Evolutionary conservation across 805 yeast genomes (phyloP).

Genomic region (Myxozyma vanderwaltii): DNA sequence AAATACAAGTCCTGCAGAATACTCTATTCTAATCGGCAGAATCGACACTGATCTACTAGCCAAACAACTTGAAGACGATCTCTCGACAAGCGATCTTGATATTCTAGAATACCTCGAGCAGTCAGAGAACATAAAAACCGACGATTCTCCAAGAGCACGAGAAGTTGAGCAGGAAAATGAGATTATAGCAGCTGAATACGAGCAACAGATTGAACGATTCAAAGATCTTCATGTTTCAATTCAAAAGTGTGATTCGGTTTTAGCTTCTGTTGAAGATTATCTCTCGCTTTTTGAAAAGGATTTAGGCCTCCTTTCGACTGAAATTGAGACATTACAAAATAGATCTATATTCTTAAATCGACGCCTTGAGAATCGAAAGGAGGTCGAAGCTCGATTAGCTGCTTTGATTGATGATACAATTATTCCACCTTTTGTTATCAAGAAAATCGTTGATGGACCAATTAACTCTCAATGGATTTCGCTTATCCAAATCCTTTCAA

Average conservation of each 20-base stretch:
- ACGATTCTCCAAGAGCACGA: background rate
- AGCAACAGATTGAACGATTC: slow-evolving; percentile 27
- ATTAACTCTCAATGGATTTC: slow-evolving; percentile 61
- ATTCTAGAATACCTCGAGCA: background rate
- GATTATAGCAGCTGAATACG: slow-evolving; percentile 14
- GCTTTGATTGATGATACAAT: slow-evolving; percentile 77
- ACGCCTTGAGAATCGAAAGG: slow-evolving; percentile 52
- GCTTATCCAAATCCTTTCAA: slow-evolving; percentile 50
- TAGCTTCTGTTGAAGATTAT: slow-evolving; percentile 45
- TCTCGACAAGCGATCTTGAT: background rate
- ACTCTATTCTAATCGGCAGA: background rate
- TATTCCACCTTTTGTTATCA: slow-evolving; percentile 71
- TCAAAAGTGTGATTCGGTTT: slow-evolving; percentile 29
- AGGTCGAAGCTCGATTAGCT: slow-evolving; percentile 56
- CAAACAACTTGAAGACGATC: background rate
- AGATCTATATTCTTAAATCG: slow-evolving; percentile 54
- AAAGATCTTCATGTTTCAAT: slow-evolving; percentile 31
- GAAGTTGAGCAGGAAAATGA: background rate
- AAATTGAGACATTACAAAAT: slow-evolving; percentile 61
- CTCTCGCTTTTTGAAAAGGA: slow-evolving; percentile 60
- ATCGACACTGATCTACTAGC: slow-evolving; percentile 7
- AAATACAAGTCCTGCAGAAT: background rate
- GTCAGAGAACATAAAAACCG: background rate
- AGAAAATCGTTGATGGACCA: slow-evolving; percentile 58
- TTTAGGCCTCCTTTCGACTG: slow-evolving; percentile 57